Evolutionary conservation across 768 basidiomycete species (phyloP).

Genomic region (Mycena latifolia): DNA sequence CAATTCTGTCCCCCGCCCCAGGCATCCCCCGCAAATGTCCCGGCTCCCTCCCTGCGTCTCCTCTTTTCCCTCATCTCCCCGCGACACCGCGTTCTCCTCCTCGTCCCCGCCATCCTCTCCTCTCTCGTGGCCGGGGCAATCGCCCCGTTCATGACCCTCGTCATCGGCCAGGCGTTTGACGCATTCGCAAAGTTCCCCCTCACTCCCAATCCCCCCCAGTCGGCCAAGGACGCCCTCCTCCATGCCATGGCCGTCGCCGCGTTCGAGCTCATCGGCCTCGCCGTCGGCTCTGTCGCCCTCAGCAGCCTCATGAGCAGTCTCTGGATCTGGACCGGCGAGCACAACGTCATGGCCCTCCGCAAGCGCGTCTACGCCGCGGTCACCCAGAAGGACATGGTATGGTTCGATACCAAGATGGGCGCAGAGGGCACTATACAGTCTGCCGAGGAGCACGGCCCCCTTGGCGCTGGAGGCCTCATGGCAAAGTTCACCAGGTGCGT

Average conservation of each 20-base stretch:
- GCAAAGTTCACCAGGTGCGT: constrained; percentile 77
- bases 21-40: constrained; percentile 33
- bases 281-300: constrained; percentile 64
- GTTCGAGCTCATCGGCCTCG: constrained; percentile 66
- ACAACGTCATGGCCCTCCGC: constrained; percentile 69
- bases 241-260: constrained; percentile 63
- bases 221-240: constrained; percentile 56
- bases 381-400: constrained; percentile 70
- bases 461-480: constrained; percentile 84
- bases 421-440: constrained; percentile 55
- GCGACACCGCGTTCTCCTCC: constrained; percentile 66
- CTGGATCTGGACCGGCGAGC: constrained; percentile 82
- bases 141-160: constrained; percentile 88
- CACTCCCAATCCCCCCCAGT: constrained; percentile 37
- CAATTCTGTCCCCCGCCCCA: constrained; percentile 22
- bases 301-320: constrained; percentile 72
- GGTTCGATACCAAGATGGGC: constrained; percentile 82
- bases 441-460: constrained; percentile 53
- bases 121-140: constrained; percentile 77
- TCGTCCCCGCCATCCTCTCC: constrained; percentile 73
- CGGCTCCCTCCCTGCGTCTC: constrained; percentile 66
- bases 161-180: constrained; percentile 84
- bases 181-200: constrained; percentile 63
- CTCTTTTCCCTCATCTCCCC: constrained; percentile 76
- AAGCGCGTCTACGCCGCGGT: constrained; percentile 69